Conservation (phyloP, 2,329 filamentous ascomycete species). For the Fusarium sp. region DNA sequence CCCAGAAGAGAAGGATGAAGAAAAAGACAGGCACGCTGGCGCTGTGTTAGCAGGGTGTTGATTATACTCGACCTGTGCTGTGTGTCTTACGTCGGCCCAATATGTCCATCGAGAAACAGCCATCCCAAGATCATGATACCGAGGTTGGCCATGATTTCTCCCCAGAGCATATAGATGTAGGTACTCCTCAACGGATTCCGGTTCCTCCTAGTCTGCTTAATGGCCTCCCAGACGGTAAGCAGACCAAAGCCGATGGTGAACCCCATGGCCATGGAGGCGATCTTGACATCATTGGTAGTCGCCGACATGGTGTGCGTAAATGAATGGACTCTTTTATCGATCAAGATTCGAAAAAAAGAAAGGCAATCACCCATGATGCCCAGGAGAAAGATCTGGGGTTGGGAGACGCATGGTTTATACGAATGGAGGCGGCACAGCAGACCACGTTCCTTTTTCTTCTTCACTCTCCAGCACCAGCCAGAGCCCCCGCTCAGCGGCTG, state of each 20-base stretch:
- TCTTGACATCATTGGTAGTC: constrained; percentile 39
- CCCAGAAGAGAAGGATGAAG: constrained; percentile 53
- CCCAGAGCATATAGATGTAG: constrained; percentile 59
- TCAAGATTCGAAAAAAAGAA: not conserved
- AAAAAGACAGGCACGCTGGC: constrained; percentile 47
- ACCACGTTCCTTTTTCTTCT: not conserved
- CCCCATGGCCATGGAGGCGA: constrained; percentile 46
- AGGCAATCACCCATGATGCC: not conserved
- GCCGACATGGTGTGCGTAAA: constrained; percentile 5
- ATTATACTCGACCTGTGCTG: not conserved
- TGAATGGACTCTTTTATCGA: not conserved
- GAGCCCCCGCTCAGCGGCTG: not conserved
- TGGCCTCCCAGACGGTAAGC: constrained; percentile 52
- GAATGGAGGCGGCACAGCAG: not conserved
- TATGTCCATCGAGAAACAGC: constrained; percentile 50
- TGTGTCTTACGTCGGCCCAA: constrained; percentile 44
- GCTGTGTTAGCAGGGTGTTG: not conserved
- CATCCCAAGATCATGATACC: constrained; percentile 52
- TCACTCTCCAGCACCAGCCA: not conserved
- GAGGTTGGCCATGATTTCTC: constrained; percentile 53
- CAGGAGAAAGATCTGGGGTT: constrained; percentile 5
- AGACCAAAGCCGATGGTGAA: constrained; percentile 55
- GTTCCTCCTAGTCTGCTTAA: constrained; percentile 54
- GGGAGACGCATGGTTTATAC: constrained; percentile 4
- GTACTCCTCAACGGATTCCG: constrained; percentile 47